phyloP scores from a whole-genome alignment of 2,329 filamentous ascomycete species.

The Beauveria brongniartii region DNA sequence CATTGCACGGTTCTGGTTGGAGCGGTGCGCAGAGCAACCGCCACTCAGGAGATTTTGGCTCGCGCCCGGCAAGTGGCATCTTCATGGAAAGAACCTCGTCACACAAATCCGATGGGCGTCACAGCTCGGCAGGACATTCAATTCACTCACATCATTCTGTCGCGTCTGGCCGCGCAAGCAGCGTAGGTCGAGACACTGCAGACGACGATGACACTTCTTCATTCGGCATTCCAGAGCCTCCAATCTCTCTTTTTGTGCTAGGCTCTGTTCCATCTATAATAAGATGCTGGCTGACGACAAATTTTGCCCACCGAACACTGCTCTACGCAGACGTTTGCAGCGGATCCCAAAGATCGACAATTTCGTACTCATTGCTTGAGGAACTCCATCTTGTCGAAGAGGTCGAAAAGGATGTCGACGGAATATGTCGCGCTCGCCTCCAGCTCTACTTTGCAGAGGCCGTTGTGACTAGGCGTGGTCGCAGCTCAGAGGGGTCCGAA shows the following conservation, averaged over 20 bases:
- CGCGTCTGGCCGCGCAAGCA: constrained; percentile 75
- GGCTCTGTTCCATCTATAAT: constrained; percentile 90
- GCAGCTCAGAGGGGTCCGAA: constrained; percentile 65
- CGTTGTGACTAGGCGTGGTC: constrained; percentile 67
- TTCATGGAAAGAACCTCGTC: constrained; percentile 89
- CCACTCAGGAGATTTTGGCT: constrained; percentile 74
- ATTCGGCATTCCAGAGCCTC: constrained; percentile 63
- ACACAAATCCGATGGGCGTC: constrained; percentile 90
- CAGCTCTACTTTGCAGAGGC: constrained; percentile 88
- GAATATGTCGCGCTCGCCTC: constrained; percentile 61
- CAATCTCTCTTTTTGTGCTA: constrained; percentile 76
- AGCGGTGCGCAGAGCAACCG: constrained; percentile 62
- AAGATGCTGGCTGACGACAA: constrained; percentile 86
- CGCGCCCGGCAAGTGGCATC: constrained; percentile 72
- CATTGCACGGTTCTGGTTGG: constrained; percentile 80
- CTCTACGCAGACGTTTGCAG: constrained; percentile 90
- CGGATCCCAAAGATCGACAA: constrained; percentile 79
- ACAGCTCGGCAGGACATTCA: constrained; percentile 86
- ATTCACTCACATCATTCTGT: constrained; percentile 61
- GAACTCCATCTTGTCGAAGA: constrained; percentile 64
- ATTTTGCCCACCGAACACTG: constrained; percentile 82
- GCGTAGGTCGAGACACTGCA: constrained; percentile 71
- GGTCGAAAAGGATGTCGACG: constrained; percentile 58
- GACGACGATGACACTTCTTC: constrained; percentile 61
- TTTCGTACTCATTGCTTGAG: constrained; percentile 67